These are phyloP conservation scores for Starmera stellimalicola DNA, from an alignment of 1,139 yeast genomes.

Conservation along the genomic window DNA sequence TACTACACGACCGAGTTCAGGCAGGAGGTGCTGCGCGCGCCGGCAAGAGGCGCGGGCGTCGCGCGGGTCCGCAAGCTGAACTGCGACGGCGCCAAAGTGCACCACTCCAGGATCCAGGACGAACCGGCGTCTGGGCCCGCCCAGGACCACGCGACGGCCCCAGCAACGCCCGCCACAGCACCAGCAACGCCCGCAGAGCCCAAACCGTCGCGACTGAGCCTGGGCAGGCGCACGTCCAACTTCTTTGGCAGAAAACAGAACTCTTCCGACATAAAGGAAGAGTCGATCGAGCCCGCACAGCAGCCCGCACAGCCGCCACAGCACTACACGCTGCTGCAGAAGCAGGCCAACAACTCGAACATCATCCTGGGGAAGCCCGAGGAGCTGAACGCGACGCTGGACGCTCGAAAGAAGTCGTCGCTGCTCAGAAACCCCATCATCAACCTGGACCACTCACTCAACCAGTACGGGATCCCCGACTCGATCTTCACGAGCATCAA, in stretches of 20 bases:
- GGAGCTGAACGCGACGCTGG: conserved; percentile 51
- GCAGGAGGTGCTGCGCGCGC: conserved; percentile 40
- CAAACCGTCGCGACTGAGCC: conserved; percentile 6
- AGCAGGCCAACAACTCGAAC: conserved; percentile 24
- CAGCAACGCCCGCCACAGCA: conserved; percentile 4
- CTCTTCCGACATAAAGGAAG: conserved; percentile 7
- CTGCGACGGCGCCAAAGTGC: conserved; percentile 34
- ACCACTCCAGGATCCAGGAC: conserved; percentile 6
- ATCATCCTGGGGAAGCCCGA: conserved; percentile 39
- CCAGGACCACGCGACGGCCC: conserved; percentile 2
- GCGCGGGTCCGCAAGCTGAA: conserved; percentile 28
- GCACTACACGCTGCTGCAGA: conserved; percentile 27
- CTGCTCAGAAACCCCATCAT: conserved; percentile 75
- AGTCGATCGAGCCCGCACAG: conserved; percentile 1
- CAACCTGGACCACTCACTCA: conserved; percentile 61
- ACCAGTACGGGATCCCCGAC: conserved; percentile 38
- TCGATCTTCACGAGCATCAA: conserved; percentile 66
- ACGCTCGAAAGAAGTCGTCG: conserved; percentile 75
- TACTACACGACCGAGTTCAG: conserved; percentile 69
- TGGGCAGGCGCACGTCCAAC: conserved; percentile 16
- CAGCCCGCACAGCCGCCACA: background rate
- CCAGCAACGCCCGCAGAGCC: too few species aligned
- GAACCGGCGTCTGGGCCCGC: background rate
- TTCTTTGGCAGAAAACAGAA: conserved; percentile 17
- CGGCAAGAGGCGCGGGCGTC: conserved; percentile 21